A percentile compares a stretch with the other conserved stretches of the same genome.
These are phyloP conservation scores for Phytophthora chlamydospora DNA, from an alignment of 352 stramenopile genomes.

Conservation along the genomic window DNA sequence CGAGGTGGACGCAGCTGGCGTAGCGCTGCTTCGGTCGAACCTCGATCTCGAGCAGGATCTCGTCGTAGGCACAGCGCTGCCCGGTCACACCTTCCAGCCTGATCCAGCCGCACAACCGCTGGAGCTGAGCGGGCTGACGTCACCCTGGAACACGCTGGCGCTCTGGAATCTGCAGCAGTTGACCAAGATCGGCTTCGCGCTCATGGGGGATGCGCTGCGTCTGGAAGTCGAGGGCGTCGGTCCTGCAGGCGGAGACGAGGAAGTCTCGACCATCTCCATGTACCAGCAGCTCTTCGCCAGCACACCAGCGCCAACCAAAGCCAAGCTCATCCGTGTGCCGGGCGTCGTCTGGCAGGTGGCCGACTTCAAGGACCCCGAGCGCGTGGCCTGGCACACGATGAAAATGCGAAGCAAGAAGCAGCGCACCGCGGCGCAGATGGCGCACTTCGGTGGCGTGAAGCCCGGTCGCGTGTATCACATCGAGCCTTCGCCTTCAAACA, in stretches of 20 bases:
- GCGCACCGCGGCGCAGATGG: slow-evolving; percentile 78
- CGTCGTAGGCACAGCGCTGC: slow-evolving; percentile 89
- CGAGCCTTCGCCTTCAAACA: slow-evolving; percentile 14
- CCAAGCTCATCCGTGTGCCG: slow-evolving; percentile 83
- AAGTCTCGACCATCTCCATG: slow-evolving; percentile 92
- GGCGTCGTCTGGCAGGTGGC: slow-evolving; percentile 81
- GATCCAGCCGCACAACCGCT: slow-evolving; percentile 36
- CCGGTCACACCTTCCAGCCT: slow-evolving; percentile 66
- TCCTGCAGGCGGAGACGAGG: slow-evolving; percentile 85
- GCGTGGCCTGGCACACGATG: slow-evolving; percentile 88
- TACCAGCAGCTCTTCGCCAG: slow-evolving; percentile 84
- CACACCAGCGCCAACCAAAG: slow-evolving; percentile 35
- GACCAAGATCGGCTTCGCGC: slow-evolving; percentile 88
- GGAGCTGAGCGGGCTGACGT: slow-evolving; percentile 84
- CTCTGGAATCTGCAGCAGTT: slow-evolving; percentile 93
- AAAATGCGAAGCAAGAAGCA: slow-evolving; percentile 95
- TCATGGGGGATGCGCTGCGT: slow-evolving; percentile 86
- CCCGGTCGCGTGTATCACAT: slow-evolving; percentile 49
- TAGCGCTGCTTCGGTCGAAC: slow-evolving; percentile 64
- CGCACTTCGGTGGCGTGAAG: slow-evolving; percentile 47
- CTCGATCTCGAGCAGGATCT: slow-evolving; percentile 76
- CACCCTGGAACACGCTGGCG: slow-evolving; percentile 96
- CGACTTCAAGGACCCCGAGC: slow-evolving; percentile 60
- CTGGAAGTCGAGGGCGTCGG: slow-evolving; percentile 28
- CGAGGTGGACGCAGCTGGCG: slow-evolving; percentile 42